Base-by-base conservation (phyloP, 768 basidiomycete species). In the Terana coerulea region DNA sequence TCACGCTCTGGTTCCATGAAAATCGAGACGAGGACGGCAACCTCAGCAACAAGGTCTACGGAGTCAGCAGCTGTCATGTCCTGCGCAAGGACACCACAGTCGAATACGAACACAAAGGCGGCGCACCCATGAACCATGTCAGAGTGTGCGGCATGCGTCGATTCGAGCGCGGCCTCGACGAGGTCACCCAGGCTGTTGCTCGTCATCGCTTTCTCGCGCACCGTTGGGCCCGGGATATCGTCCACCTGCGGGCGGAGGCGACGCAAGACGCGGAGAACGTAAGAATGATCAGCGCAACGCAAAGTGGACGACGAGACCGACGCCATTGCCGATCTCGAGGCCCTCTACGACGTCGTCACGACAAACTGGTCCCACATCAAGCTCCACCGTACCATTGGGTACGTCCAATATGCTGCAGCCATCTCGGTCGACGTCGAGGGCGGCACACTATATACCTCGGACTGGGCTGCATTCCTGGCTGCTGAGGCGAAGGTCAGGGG, bases 91-190 rank as follows among this genome's bases (percentile, higher is more conserved):
- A 64, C 26, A 62, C 57, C n/a, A 47, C 29, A 14, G 44, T 47
- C 45, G 33, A 53, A 2, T 74, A 74, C 57, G 59, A 61, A 59
- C 54, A 49, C 61, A 65, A 50, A 39, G 63, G 54, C 36, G 62
- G 62, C 28, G 64, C 62, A 61, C 54, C 62, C 31, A 49, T 36
- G 53, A 49, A 59, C 45, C 67, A 73, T 56, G 61, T 64, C 25
- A 7, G 41, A 22, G 61, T 70, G 9, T 58, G 59, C 49, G 63
- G 71, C 19, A 47, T 9, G 10, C n/a, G n/a, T n/a, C n/a, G 33
- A n/a, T n/a, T n/a, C n/a, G n/a, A n/a, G n/a, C n/a, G n/a, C n/a
- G n/a, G n/a, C n/a, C n/a, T n/a, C n/a, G n/a, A n/a, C n/a, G n/a
- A n/a, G n/a, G n/a, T n/a, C n/a, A n/a, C n/a, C n/a, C n/a, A n/a